phyloP scores from a whole-genome alignment of 2,329 filamentous ascomycete species.

The Aspergillus carbonarius region DNA sequence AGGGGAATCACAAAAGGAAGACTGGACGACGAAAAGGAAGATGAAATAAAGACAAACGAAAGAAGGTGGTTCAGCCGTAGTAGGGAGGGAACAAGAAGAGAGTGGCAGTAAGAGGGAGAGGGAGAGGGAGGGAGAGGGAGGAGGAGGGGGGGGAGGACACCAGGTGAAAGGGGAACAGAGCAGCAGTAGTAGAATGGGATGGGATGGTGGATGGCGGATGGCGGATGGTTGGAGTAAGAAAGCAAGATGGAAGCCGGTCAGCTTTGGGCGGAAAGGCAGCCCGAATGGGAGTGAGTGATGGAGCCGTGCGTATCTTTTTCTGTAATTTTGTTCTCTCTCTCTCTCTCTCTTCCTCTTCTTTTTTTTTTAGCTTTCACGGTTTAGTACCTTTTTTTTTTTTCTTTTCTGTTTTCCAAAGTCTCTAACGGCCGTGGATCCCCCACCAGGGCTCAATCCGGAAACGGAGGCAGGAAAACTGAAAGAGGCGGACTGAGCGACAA shows the following conservation, averaged over 20 bases:
- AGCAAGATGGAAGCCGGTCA: constrained; percentile 18
- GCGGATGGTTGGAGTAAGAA: constrained; percentile 13
- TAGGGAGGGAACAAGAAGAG: constrained; percentile 22
- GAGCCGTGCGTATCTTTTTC: constrained; percentile 15
- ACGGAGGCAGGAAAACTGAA: constrained; percentile 23
- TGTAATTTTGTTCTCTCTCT: constrained; percentile 10
- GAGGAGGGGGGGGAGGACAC: constrained; percentile 14
- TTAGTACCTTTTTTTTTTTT: constrained; percentile 3
- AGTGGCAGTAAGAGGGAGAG: constrained; percentile 6
- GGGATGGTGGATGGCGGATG: constrained; percentile 20
- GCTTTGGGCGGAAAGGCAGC: constrained; percentile 19
- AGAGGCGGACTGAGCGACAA: constrained; percentile 23
- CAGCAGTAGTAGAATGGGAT: constrained; percentile 5
- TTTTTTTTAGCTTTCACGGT: constrained; percentile 12
- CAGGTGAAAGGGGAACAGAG: constrained; percentile 14
- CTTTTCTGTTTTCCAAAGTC: constrained; percentile 13
- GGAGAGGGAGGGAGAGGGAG: constrained; percentile 10
- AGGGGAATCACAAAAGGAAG: constrained; percentile 16
- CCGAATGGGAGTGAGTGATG: constrained; percentile 16
- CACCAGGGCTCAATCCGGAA: constrained; percentile 37
- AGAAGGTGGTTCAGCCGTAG: constrained; percentile 21
- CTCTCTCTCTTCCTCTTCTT: constrained; percentile 7
- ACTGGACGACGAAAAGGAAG: constrained; percentile 10
- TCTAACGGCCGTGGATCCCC: constrained; percentile 35
- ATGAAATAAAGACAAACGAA: constrained; percentile 19